Evolutionary conservation across 2,329 filamentous ascomycete genomes (phyloP), one percentile per base, ranked within the genome.

Genomic region (Byssothecium circinans): DNA sequence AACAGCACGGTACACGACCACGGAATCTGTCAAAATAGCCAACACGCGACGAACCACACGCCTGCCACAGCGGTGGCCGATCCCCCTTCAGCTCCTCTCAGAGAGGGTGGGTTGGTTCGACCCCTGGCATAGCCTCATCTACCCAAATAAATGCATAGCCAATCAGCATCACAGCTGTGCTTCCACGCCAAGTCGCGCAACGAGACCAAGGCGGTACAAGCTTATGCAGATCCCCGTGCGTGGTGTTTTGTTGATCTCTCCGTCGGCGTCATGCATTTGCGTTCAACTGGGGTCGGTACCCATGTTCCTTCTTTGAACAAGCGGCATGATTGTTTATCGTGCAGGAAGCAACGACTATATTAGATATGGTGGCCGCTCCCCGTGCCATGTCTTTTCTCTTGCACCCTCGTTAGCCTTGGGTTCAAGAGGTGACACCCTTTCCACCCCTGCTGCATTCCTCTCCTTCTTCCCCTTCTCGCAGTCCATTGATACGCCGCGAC

Each of bases 291-390:
- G 29, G 29, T 14, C 14, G 29, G 12, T 25, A 6, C 6, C 14
- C 5, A 32, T 4, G 29, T 32, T 32, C 4, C 6, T n/a, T 32
- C 29, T 32, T n/a, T 4, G 14, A 32, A 32, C 29, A 14, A 12
- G 10, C 6, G 4, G 29, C 10, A 14, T 32, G 29, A 4, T 32
- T 32, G 29, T 32, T 32, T 32, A 32, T 32, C 6, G 29, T n/a
- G 29, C 29, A 32, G 29, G 29, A 8, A n/a, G 7, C 7, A 27
- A 27, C 25, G 11, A 6, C 25, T 32, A 53, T 56, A 53, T 53
- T 49, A n/a, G n/a, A n/a, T n/a, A 55, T 43, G 44, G 35, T 41
- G 14, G 39, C 35, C 23, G 37, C 30, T 25, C 43, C 47, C 47
- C 33, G 8, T 11, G 12, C 27, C 22, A 3, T 15, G 12, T 12